Base-by-base conservation (phyloP, 176 grass and related monocot species). In the Neostapfia colusana region DNA sequence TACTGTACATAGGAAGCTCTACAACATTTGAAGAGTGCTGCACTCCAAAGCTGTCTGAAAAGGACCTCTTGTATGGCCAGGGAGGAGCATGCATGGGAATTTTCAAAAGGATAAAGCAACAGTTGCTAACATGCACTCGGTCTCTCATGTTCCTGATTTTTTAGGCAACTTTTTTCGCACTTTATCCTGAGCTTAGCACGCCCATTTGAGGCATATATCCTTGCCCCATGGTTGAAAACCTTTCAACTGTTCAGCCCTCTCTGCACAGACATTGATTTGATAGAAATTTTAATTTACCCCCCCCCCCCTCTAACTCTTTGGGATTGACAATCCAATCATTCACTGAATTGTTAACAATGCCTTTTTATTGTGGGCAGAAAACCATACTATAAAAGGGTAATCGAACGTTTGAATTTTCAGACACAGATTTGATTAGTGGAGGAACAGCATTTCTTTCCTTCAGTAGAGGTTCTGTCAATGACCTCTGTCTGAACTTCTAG, bases 101-200 rank as follows among this genome's bases (percentile, higher is more conserved):
- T 90, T 90, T 86, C 80, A 80, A 90, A 89, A 86, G 41, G 88
- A 83, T 83, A 86, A 90, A 85, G 75, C 86, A 45, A 14, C 38
- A 56, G 43, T 55, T 83, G 80, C 63, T 83, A 74, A 58, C 27
- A 43, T 83, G 43, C 85, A 3, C 31, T 31, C 49, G 55, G 8
- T 9, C 55, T 58, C 51, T 23, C 21, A n/a, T n/a, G n/a, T 23
- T 2, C 67, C 24, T 68, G 42, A 8, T 8, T 66, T 75, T 69
- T 64, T 39, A 72, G 12, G 21, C 13, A 37, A 58, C 65, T 74
- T 82, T 79, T 77, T 70, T 59, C 58, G 20, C 23, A 17, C 27
- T 73, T 82, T 78, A 79, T 79, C 44, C 68, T 53, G 51, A 68
- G 68, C 80, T 66, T 69, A 70, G 12, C 40, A 77, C 44, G 48